phyloP scores from a whole-genome alignment of 2,329 filamentous ascomycete genomes.

The Macrophomina tecta region DNA sequence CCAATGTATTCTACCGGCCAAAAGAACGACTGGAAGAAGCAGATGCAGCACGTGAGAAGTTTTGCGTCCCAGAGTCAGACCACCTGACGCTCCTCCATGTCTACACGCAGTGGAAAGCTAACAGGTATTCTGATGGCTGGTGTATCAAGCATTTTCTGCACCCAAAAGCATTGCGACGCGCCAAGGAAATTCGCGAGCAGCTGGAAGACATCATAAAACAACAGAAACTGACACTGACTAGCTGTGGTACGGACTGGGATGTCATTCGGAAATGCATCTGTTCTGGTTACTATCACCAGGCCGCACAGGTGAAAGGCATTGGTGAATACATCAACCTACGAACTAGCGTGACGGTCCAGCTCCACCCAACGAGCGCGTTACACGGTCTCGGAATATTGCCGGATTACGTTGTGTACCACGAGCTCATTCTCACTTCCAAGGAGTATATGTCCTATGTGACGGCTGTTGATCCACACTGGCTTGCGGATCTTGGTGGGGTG shows the following conservation, averaged over 20 bases:
- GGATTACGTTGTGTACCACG: slow-evolving; percentile 97
- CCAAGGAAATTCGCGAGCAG: slow-evolving; percentile 93
- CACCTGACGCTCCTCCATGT: slow-evolving; percentile 95
- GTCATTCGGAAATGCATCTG: slow-evolving; percentile 95
- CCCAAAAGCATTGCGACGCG: slow-evolving; percentile 88
- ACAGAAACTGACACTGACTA: slow-evolving; percentile 86
- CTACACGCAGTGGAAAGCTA: slow-evolving; percentile 92
- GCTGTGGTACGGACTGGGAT: slow-evolving; percentile 97
- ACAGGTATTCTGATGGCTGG: slow-evolving; percentile 89
- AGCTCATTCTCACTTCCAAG: slow-evolving; percentile 93
- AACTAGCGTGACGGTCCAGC: slow-evolving; percentile 89
- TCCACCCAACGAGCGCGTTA: slow-evolving; percentile 91
- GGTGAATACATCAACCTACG: slow-evolving; percentile 97
- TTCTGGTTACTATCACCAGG: slow-evolving; percentile 97
- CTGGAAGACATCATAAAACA: slow-evolving; percentile 91
- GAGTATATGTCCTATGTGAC: slow-evolving; percentile 99
- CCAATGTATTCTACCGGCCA: slow-evolving; percentile 94
- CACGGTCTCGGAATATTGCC: slow-evolving; percentile 93
- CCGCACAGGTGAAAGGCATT: slow-evolving; percentile 92
- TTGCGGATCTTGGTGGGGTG: slow-evolving; percentile 93
- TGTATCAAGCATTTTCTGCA: slow-evolving; percentile 93
- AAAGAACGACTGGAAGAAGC: slow-evolving; percentile 97
- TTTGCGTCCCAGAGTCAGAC: slow-evolving; percentile 97
- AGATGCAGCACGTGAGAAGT: slow-evolving; percentile 93
- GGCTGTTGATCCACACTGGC: slow-evolving; percentile 93